Conservation (phyloP, 345 rosid species). For the Rhodamnia argentea region DNA sequence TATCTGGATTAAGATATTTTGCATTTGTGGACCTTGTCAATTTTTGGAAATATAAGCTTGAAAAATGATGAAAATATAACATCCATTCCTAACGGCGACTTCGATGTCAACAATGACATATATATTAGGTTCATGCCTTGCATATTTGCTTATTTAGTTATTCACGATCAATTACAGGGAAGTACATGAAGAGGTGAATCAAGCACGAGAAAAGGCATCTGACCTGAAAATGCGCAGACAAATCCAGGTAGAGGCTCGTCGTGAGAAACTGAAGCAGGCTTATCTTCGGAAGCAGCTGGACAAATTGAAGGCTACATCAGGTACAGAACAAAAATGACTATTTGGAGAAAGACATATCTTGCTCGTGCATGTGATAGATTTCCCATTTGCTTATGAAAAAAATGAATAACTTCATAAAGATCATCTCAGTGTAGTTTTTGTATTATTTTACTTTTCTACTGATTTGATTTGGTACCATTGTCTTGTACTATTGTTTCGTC, state of each 20-base stretch:
- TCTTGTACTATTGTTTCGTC: neutral
- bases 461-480: neutral
- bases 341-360: neutral
- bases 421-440: neutral
- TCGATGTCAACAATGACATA: neutral
- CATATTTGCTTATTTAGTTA: neutral
- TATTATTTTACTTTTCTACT: neutral
- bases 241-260: constrained; percentile 61
- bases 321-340: neutral
- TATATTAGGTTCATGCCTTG: neutral
- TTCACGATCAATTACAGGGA: constrained; percentile 34
- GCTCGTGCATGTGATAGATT: neutral
- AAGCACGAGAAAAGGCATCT: constrained; percentile 67
- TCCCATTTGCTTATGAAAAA: neutral
- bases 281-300: constrained; percentile 77
- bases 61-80: too few species aligned
- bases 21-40: neutral
- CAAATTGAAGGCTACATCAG: constrained; percentile 60
- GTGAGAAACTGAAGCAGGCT: constrained; percentile 77
- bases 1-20: neutral
- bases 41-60: neutral
- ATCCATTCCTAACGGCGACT: neutral
- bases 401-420: neutral
- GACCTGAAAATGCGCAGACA: constrained; percentile 66
- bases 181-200: constrained; percentile 84